A percentile compares a stretch with the other conserved stretches of the same genome.
phyloP scores from a whole-genome alignment of 345 rosid genomes.

The Bruguiera gymnorhiza region DNA sequence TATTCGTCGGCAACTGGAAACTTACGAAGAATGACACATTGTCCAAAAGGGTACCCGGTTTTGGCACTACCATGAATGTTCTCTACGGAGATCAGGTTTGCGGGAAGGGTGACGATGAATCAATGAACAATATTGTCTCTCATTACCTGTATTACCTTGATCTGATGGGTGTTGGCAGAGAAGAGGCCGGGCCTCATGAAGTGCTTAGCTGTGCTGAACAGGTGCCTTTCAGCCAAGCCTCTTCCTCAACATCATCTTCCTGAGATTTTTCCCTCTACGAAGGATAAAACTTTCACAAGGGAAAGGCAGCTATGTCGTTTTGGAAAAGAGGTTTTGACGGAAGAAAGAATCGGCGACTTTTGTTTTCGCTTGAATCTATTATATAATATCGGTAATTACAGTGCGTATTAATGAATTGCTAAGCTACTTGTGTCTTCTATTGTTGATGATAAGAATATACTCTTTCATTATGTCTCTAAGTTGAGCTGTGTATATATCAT shows the following conservation, averaged over 20 bases:
- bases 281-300: conserved; percentile 5
- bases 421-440: too few species aligned
- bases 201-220: conserved; percentile 72
- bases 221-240: conserved; percentile 42
- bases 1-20: conserved; percentile 74
- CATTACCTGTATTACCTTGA: conserved; percentile 77
- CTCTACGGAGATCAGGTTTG: conserved; percentile 72
- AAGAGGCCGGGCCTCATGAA: conserved; percentile 85
- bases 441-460: too few species aligned
- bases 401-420: too few species aligned
- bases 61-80: conserved; percentile 76
- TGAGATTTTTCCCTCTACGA: neutral
- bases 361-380: neutral
- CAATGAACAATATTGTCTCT: conserved; percentile 68
- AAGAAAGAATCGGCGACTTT: neutral
- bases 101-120: conserved; percentile 54
- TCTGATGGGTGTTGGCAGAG: conserved; percentile 78
- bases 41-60: conserved; percentile 65
- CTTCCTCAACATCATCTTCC: conserved; percentile 34
- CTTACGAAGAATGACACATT: conserved; percentile 77
- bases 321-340: neutral
- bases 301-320: neutral
- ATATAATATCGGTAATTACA: neutral
- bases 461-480: too few species aligned
- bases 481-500: too few species aligned